Percentiles rank a stretch among this genome's conserved stretches.
Evolutionary conservation across 352 stramenopile genomes (phyloP).

Genomic region (Phytophthora cryptogea): DNA sequence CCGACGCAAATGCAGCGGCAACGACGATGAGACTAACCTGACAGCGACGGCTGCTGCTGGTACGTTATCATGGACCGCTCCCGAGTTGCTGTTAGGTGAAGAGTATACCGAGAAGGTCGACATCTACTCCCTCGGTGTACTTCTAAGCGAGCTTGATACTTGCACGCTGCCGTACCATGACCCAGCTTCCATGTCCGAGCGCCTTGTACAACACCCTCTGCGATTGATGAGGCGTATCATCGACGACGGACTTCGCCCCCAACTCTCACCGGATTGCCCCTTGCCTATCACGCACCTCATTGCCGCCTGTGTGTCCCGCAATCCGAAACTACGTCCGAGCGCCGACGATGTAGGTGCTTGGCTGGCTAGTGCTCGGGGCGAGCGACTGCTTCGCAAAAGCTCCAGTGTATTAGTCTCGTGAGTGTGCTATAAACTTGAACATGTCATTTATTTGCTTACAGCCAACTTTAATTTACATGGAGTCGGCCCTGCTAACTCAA

Average conservation of each 20-base stretch:
- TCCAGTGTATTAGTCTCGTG: slow-evolving; percentile 33
- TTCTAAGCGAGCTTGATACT: slow-evolving; percentile 78
- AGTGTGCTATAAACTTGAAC: slow-evolving; percentile 7
- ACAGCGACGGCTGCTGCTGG: slow-evolving; percentile 54
- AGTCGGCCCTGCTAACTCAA: too few relatives aligned
- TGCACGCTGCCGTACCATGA: slow-evolving; percentile 74
- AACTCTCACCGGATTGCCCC: slow-evolving; percentile 57
- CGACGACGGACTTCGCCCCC: slow-evolving; percentile 58
- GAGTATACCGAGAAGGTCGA: slow-evolving; percentile 78
- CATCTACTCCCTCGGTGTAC: slow-evolving; percentile 80
- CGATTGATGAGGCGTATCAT: slow-evolving; percentile 65
- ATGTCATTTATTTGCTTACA: slow-evolving; percentile 10
- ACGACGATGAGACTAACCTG: slow-evolving; percentile 45
- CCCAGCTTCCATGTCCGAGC: slow-evolving; percentile 38
- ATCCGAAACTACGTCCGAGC: slow-evolving; percentile 53
- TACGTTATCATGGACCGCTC: slow-evolving; percentile 70
- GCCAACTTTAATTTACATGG: too few relatives aligned
- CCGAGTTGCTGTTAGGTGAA: slow-evolving; percentile 64
- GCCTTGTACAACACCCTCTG: slow-evolving; percentile 56
- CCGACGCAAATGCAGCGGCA: slow-evolving; percentile 52
- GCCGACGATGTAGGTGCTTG: slow-evolving; percentile 52
- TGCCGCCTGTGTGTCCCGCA: slow-evolving; percentile 52
- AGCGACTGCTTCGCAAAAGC: slow-evolving; percentile 43
- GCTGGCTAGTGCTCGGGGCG: slow-evolving; percentile 39
- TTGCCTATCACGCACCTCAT: slow-evolving; percentile 65